These are phyloP conservation scores for Hemisphaericaspora nanyangensis DNA, from an alignment of 805 yeast genomes.

Conservation along the genomic window DNA sequence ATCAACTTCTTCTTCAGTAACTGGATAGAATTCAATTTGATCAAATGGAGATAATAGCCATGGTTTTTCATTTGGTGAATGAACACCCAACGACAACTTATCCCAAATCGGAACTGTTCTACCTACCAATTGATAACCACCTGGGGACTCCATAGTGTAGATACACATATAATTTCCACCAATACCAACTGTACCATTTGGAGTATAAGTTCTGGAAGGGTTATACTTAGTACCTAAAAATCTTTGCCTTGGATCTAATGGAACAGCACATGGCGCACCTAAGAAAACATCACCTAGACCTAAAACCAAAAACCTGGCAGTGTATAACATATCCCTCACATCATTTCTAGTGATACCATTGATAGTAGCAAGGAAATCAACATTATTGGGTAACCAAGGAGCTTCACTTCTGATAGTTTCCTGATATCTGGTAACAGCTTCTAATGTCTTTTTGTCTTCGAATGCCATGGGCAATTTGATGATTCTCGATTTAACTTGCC, in stretches of 20 bases:
- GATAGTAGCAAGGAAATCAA: conserved; percentile 88
- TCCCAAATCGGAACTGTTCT: conserved; percentile 98
- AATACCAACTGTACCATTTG: conserved; percentile 95
- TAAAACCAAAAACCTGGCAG: conserved; percentile 86
- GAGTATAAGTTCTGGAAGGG: conserved; percentile 94
- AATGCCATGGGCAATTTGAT: conserved; percentile 93
- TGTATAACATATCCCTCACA: conserved; percentile 79
- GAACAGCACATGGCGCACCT: conserved; percentile 99
- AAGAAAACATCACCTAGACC: conserved; percentile 97
- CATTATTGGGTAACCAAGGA: conserved; percentile 98
- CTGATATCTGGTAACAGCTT: conserved; percentile 84
- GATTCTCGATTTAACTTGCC: conserved; percentile 83
- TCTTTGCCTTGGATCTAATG: conserved; percentile 94
- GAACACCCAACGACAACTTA: conserved; percentile 73
- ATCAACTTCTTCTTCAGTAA: conserved; percentile 79
- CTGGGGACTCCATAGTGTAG: conserved; percentile 97
- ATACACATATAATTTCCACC: conserved; percentile 99
- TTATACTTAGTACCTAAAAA: conserved; percentile 90
- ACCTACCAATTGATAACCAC: conserved; percentile 96
- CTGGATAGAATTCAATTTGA: conserved; percentile 93
- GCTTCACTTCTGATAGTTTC: conserved; percentile 92
- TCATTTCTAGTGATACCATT: conserved; percentile 75
- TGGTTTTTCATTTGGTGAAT: conserved; percentile 51
- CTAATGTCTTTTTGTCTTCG: conserved; percentile 85
- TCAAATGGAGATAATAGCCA: conserved; percentile 93